phyloP scores from a whole-genome alignment of 345 rosid genomes.

The Sisymbrium irio region DNA sequence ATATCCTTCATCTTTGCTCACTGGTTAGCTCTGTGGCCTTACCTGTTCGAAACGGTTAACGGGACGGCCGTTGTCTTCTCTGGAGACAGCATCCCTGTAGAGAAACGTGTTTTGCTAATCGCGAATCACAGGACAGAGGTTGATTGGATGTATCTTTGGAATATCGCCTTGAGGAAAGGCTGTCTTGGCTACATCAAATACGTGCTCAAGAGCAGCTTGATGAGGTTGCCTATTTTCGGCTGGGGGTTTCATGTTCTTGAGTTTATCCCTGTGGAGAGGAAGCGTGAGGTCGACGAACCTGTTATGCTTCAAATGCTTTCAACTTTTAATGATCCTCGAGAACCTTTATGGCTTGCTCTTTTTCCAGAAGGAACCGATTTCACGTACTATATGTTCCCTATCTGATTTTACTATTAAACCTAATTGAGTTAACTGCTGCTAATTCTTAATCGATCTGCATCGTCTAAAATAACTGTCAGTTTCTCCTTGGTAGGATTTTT shows the following conservation, averaged over 20 bases:
- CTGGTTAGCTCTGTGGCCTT: conserved; percentile 87
- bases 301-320: conserved; percentile 56
- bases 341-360: conserved; percentile 83
- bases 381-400: conserved; percentile 47
- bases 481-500: not conserved
- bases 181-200: conserved; percentile 74
- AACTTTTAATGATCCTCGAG: conserved; percentile 60
- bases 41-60: conserved; percentile 71
- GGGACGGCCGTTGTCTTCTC: conserved; percentile 65
- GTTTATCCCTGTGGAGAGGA: conserved; percentile 87
- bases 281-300: conserved; percentile 72
- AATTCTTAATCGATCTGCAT: not conserved
- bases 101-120: conserved; percentile 62
- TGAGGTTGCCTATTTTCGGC: conserved; percentile 74
- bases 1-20: conserved; percentile 56
- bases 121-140: conserved; percentile 91
- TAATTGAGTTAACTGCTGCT: conserved; percentile 2
- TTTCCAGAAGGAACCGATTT: conserved; percentile 94
- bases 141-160: conserved; percentile 94
- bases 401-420: not conserved
- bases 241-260: conserved; percentile 87
- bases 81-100: conserved; percentile 54
- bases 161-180: conserved; percentile 73
- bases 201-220: conserved; percentile 78
- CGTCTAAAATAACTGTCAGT: not conserved